phyloP scores from a whole-genome alignment of 108 stramenopile genomes.

The Fragilaria crotonensis region DNA sequence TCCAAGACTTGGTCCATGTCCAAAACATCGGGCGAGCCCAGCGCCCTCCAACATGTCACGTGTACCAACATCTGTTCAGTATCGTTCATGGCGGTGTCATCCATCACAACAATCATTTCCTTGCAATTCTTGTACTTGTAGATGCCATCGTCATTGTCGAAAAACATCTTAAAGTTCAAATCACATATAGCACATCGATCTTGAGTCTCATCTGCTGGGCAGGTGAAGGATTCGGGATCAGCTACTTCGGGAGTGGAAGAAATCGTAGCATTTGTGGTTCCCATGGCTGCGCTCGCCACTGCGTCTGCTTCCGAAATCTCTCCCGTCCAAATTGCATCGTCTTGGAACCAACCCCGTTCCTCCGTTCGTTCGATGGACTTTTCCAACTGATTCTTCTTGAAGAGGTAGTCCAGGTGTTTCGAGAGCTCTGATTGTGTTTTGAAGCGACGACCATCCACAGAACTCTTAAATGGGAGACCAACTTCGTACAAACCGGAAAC shows the following conservation, averaged over 20 bases:
- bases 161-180: conserved; percentile 81
- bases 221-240: conserved; percentile 27
- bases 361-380: conserved; percentile 70
- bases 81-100: conserved; percentile 56
- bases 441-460: conserved; percentile 73
- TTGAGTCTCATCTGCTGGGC: conserved; percentile 69
- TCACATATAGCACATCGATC: conserved; percentile 78
- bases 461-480: conserved; percentile 75
- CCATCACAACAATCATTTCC: conserved; percentile 65
- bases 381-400: conserved; percentile 66
- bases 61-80: conserved; percentile 59
- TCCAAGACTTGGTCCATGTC: conserved; percentile 72
- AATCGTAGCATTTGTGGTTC: conserved; percentile 7
- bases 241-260: conserved; percentile 6
- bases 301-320: conserved; percentile 6
- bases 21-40: conserved; percentile 61
- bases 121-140: conserved; percentile 79
- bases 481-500: conserved; percentile 68
- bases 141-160: conserved; percentile 84
- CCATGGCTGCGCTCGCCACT: conserved; percentile 4
- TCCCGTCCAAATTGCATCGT: conserved; percentile 37
- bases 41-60: conserved; percentile 68
- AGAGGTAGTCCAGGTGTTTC: conserved; percentile 67
- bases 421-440: conserved; percentile 66
- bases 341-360: conserved; percentile 77